A percentile compares a stretch with the other conserved stretches of the same genome.
Evolutionary conservation across 2,329 filamentous ascomycete species (phyloP).

Genomic region (Xylaria sp.): DNA sequence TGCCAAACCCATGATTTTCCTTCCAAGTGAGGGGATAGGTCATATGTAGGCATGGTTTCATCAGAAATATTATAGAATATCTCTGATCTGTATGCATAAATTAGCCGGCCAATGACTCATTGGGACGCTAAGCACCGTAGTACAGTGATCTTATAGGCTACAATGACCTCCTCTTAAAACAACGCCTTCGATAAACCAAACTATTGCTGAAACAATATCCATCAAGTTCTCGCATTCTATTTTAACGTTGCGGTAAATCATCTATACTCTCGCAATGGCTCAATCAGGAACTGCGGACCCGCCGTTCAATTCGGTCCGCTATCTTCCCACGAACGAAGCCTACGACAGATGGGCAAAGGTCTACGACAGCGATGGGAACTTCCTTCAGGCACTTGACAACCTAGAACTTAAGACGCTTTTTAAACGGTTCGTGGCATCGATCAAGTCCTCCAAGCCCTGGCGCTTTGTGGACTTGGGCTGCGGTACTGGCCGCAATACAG

Average conservation of each 20-base stretch:
- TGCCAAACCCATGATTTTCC: not conserved
- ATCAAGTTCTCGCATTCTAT: not conserved
- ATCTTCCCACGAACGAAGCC: conserved; percentile 48
- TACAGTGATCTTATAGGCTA: conserved; percentile 14
- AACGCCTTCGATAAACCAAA: no score
- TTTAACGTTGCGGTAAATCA: not conserved
- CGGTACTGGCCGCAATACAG: conserved; percentile 71
- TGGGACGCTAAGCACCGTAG: conserved; percentile 7
- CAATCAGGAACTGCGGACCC: conserved; percentile 20
- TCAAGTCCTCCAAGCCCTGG: conserved; percentile 45
- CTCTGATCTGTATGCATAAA: not conserved
- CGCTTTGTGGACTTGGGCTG: conserved; percentile 71
- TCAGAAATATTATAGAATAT: not conserved
- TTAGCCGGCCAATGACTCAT: conserved; percentile 25
- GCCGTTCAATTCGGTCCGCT: conserved; percentile 41
- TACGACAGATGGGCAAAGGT: conserved; percentile 53
- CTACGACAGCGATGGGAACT: conserved; percentile 74
- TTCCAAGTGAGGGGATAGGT: not conserved
- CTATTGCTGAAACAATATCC: not conserved
- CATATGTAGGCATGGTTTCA: no score
- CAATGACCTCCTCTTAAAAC: not conserved
- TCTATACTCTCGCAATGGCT: conserved; percentile 26
- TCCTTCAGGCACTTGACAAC: conserved; percentile 71
- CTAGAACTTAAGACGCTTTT: conserved; percentile 63
- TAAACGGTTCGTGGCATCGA: conserved; percentile 55